Base-by-base conservation (phyloP, 1,284 basidiomycete genomes). In the Ceratobasidium sp. region DNA sequence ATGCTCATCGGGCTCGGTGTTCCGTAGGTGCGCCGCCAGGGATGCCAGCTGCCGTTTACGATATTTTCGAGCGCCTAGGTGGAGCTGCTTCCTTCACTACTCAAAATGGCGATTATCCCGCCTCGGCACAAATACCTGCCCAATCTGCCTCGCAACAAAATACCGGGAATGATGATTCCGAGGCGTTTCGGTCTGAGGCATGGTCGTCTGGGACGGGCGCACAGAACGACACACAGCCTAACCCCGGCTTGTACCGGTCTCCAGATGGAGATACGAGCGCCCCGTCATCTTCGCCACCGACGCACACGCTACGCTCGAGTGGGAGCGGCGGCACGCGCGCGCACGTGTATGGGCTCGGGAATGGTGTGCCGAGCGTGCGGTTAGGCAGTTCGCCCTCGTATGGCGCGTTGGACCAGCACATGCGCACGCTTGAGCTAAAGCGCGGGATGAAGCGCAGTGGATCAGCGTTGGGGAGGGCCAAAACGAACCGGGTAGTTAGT, bases 381-480 rank as follows among this genome's bases (percentile, higher is more conserved):
- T 36, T 67, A 19, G 66, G 66, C 44, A 71, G 54, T 29, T 71
- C 66, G n/a, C 66, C 66, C 24, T 71, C 66, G 41, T 71, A 71
- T 33, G 66, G 66, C 36, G 66, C 66, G 14, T 44, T 71, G 14
- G 66, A 71, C 41, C 66, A 71, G 66, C 66, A 71, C 54, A 71
- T 71, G 66, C 66, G 66, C 33, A 54, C 66, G 31, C 66, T 71
- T 44, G 66, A 71, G 54, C 66, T 71, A 53, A 71, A 71, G 54
- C 66, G 66, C 24, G 66, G 66, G 24, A 71, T 71, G 66, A 71
- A 71, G 33, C 53, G 54, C 41, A 71, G 27, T 48, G 66, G 53
- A 2, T 53, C 65, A 2, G 51, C 31, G 3, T 36, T 53, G 27
- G 66, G 53, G 22, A 53, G 66, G 17, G 57, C 19, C 66, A 71